A percentile compares a stretch with the other conserved stretches of the same genome.
These are phyloP conservation scores for Elsinoe necatrix DNA, from an alignment of 2,329 filamentous ascomycete species.

Conservation along the genomic window DNA sequence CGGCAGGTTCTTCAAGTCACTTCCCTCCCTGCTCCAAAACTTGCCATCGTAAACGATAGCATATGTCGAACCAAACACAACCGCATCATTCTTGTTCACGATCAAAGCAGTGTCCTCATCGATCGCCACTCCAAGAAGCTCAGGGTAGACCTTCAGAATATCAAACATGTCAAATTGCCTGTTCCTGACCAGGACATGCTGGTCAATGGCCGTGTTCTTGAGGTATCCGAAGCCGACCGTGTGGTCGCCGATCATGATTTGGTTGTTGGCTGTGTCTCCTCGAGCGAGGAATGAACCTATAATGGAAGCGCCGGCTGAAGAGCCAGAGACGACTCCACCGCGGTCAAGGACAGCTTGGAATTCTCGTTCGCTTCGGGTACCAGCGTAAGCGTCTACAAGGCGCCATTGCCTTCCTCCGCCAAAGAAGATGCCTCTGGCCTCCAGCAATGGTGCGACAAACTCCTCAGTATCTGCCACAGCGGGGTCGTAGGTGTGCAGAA, in stretches of 20 bases:
- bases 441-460: conserved; percentile 19
- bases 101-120: conserved; percentile 22
- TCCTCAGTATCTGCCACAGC: conserved; percentile 20
- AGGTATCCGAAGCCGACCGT: conserved; percentile 22
- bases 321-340: conserved; percentile 21
- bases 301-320: conserved; percentile 21
- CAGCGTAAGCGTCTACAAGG: conserved; percentile 22
- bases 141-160: conserved; percentile 19
- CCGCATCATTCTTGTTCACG: conserved; percentile 20
- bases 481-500: conserved; percentile 22
- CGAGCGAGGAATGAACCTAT: conserved; percentile 21
- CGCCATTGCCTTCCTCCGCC: conserved; percentile 23
- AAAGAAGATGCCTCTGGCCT: conserved; percentile 21
- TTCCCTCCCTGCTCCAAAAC: conserved; percentile 21
- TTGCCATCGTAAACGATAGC: conserved; percentile 20
- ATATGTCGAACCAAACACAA: conserved; percentile 21
- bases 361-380: conserved; percentile 19
- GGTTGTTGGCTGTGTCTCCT: conserved; percentile 21
- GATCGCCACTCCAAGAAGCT: conserved; percentile 20
- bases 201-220: conserved; percentile 21
- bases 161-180: conserved; percentile 22
- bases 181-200: conserved; percentile 22
- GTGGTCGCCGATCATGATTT: conserved; percentile 22
- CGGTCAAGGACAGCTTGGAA: conserved; percentile 21
- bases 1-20: conserved; percentile 19